Percentiles rank a stretch among this genome's conserved stretches.
These are phyloP conservation scores for Globisporangium barbulae DNA, from an alignment of 352 stramenopile species.

Conservation along the genomic window DNA sequence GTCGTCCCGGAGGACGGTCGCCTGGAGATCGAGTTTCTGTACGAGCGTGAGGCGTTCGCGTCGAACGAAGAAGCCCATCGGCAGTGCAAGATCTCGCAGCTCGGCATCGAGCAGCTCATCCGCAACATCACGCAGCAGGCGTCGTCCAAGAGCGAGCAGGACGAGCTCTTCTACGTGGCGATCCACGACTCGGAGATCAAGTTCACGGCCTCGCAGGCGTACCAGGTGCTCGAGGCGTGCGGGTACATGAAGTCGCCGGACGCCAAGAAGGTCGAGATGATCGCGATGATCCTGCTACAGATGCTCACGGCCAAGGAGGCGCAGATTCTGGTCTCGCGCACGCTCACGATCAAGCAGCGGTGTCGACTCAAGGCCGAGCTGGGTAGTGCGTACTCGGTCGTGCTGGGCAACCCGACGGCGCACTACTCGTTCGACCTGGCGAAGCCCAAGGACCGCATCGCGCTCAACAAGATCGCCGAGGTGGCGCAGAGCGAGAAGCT, in stretches of 20 bases:
- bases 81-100: conserved; percentile 59
- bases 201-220: conserved; percentile 76
- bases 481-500: conserved; percentile 82
- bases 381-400: conserved; percentile 78
- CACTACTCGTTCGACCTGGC: conserved; percentile 78
- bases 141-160: conserved; percentile 56
- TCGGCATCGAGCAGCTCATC: conserved; percentile 68
- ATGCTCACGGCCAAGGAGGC: conserved; percentile 84
- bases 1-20: conserved; percentile 52
- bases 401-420: conserved; percentile 82
- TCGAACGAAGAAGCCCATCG: conserved; percentile 50
- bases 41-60: conserved; percentile 65
- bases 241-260: conserved; percentile 51
- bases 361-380: conserved; percentile 79
- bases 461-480: conserved; percentile 77
- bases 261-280: conserved; percentile 51
- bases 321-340: conserved; percentile 60
- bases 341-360: conserved; percentile 63
- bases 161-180: conserved; percentile 75
- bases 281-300: conserved; percentile 73
- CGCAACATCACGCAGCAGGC: conserved; percentile 59
- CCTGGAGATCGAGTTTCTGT: conserved; percentile 78
- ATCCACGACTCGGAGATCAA: conserved; percentile 76
- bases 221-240: conserved; percentile 78
- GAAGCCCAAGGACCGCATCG: conserved; percentile 71